Conservation (phyloP, 306 rosid species). For the Cucumis cinereus region DNA sequence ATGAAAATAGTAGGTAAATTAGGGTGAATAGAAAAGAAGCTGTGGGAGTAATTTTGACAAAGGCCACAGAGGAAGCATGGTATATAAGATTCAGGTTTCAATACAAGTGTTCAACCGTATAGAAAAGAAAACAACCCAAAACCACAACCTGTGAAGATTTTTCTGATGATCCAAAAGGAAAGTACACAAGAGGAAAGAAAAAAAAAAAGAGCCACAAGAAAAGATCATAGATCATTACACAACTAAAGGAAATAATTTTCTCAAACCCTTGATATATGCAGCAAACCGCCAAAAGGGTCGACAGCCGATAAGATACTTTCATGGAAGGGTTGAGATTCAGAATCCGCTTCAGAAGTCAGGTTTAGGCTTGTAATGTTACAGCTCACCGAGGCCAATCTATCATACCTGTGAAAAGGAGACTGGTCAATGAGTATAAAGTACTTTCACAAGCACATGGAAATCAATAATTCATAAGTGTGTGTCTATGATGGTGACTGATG, state of each 20-base stretch:
- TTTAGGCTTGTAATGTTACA: neutral
- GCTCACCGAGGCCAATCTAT: neutral
- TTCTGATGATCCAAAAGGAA: neutral
- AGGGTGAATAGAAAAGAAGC: neutral
- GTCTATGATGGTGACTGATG: too few species aligned
- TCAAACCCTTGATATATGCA: neutral
- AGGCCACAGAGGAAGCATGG: neutral
- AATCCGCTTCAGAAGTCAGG: neutral
- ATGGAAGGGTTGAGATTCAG: neutral
- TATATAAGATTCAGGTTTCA: neutral
- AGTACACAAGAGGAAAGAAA: too few species aligned
- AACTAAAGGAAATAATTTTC: neutral
- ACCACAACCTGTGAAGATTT: neutral
- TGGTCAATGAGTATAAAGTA: neutral
- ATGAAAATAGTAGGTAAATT: too few species aligned
- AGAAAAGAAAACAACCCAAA: neutral
- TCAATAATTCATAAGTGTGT: neutral
- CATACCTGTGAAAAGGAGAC: neutral
- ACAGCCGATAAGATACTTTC: neutral
- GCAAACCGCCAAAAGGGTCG: neutral
- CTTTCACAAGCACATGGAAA: neutral
- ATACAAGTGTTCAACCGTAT: neutral
- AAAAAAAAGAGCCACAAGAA: neutral
- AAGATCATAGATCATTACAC: neutral
- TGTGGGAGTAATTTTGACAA: neutral